These are phyloP conservation scores for Pontederia paniculata DNA, from an alignment of 176 grass and related monocot genomes.

Conservation along the genomic window DNA sequence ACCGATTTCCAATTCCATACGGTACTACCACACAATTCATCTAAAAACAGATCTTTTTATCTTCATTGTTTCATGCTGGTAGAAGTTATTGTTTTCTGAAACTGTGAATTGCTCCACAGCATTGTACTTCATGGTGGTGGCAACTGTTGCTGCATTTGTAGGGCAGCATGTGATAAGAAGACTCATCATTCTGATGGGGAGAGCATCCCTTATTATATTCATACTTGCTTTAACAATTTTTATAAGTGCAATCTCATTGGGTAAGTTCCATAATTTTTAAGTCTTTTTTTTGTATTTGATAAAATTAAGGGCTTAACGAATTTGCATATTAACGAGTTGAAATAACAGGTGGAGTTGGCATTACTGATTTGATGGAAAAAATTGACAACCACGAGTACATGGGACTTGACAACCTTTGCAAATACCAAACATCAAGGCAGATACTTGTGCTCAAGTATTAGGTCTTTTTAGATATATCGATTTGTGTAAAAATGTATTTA, in stretches of 20 bases:
- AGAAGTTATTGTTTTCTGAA: too few species aligned
- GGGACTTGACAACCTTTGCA: constrained; percentile 56
- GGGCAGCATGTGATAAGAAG: constrained; percentile 40
- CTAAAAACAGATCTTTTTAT: too few species aligned
- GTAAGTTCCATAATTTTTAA: too few species aligned
- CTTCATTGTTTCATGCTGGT: too few species aligned
- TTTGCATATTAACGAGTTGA: too few species aligned
- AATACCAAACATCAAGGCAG: constrained; percentile 8
- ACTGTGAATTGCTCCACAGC: constrained; percentile 12
- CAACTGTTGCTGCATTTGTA: constrained; percentile 28
- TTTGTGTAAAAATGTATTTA: too few species aligned
- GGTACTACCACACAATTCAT: too few species aligned
- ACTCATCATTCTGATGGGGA: constrained; percentile 44
- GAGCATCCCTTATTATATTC: constrained; percentile 62
- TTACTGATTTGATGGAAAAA: constrained; percentile 35
- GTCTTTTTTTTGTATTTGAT: too few species aligned
- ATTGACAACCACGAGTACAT: constrained; percentile 48
- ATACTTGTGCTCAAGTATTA: too few species aligned
- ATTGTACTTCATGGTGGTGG: constrained; percentile 33
- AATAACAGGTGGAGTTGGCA: constrained; percentile 69
- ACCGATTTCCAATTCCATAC: too few species aligned
- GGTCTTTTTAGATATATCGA: too few species aligned
- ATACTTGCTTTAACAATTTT: constrained; percentile 64
- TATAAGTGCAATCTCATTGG: constrained; percentile 38
- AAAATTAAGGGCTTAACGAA: too few species aligned